Evolutionary conservation across 1,139 yeast genomes (phyloP).

Genomic region (Diutina scorzettiae): DNA sequence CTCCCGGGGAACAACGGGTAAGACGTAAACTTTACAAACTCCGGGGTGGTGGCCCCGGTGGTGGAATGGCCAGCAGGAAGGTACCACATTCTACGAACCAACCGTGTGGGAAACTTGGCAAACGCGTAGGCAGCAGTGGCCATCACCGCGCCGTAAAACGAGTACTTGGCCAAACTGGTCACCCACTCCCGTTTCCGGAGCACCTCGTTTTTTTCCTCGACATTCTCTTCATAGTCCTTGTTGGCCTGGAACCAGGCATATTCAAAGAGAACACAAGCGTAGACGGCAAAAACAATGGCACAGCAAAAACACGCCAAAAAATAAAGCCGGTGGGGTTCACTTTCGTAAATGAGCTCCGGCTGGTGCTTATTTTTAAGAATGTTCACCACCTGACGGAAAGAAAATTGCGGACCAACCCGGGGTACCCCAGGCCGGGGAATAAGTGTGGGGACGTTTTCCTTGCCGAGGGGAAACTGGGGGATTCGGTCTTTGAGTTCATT

Average conservation of each 20-base stretch:
- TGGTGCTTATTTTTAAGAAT: conserved; percentile 42
- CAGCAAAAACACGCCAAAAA: conserved; percentile 59
- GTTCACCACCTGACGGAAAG: conserved; percentile 53
- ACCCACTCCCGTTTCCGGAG: conserved; percentile 29
- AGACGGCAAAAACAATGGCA: conserved; percentile 55
- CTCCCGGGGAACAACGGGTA: conserved; percentile 68
- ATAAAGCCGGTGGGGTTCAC: conserved; percentile 72
- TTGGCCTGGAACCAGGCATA: conserved; percentile 46
- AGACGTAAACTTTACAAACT: conserved; percentile 51
- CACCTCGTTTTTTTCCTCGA: conserved; percentile 25
- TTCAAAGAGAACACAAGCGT: conserved; percentile 51
- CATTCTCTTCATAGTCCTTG: conserved; percentile 49
- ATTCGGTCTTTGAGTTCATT: conserved; percentile 37
- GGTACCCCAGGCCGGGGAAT: conserved; percentile 70
- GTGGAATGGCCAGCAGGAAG: conserved; percentile 29
- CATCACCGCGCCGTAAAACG: conserved; percentile 25
- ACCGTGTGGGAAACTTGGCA: conserved; percentile 47
- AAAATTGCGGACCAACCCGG: conserved; percentile 44
- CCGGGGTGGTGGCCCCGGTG: conserved; percentile 14
- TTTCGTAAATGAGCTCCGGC: conserved; percentile 72
- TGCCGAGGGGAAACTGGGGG: conserved; percentile 56
- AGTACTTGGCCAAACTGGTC: conserved; percentile 18
- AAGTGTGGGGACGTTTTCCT: conserved; percentile 55
- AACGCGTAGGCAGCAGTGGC: conserved; percentile 36
- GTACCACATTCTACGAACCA: conserved; percentile 67